phyloP scores from a whole-genome alignment of 495 filamentous ascomycete species.

The Staphylotrichum longicolle region DNA sequence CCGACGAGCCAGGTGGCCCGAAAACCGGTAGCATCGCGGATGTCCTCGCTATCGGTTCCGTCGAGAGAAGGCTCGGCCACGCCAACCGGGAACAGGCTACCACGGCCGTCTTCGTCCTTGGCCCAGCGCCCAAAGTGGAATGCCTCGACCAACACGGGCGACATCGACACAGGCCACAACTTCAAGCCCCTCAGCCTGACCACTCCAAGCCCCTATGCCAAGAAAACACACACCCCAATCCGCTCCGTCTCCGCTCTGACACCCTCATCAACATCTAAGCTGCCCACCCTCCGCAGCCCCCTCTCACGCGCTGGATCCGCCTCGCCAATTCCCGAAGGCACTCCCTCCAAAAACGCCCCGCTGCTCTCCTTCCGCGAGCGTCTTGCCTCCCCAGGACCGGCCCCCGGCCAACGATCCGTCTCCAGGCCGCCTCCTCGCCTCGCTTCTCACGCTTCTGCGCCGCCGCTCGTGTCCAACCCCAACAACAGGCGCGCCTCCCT shows the following conservation, averaged over 20 bases:
- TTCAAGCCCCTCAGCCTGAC: constrained; percentile 64
- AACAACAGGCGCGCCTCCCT: constrained; percentile 49
- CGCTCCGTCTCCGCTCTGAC: constrained; percentile 42
- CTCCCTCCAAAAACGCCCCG: constrained; percentile 35
- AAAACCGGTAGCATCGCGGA: constrained; percentile 34
- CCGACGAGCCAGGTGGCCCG: constrained; percentile 27
- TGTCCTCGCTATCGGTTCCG: constrained; percentile 44
- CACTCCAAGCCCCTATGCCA: constrained; percentile 62
- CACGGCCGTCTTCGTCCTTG: constrained; percentile 47
- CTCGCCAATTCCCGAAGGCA: constrained; percentile 42
- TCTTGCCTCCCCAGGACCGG: constrained; percentile 43
- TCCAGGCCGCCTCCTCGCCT: constrained; percentile 42
- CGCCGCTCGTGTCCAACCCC: constrained; percentile 26
- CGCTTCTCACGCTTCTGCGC: constrained; percentile 9
- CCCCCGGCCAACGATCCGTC: constrained; percentile 33
- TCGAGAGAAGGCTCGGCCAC: constrained; percentile 53
- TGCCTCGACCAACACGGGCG: constrained; percentile 64
- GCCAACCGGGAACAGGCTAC: constrained; percentile 52
- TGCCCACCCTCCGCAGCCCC: constrained; percentile 48
- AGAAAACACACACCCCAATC: constrained; percentile 35
- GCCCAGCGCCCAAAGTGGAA: constrained; percentile 79
- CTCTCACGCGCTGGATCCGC: constrained; percentile 42
- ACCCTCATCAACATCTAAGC: constrained; percentile 42
- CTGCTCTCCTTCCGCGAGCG: constrained; percentile 52
- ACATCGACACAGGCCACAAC: constrained; percentile 65